Evolutionary conservation across 768 basidiomycete species (phyloP).

Genomic region (Hypsizygus marmoreus): DNA sequence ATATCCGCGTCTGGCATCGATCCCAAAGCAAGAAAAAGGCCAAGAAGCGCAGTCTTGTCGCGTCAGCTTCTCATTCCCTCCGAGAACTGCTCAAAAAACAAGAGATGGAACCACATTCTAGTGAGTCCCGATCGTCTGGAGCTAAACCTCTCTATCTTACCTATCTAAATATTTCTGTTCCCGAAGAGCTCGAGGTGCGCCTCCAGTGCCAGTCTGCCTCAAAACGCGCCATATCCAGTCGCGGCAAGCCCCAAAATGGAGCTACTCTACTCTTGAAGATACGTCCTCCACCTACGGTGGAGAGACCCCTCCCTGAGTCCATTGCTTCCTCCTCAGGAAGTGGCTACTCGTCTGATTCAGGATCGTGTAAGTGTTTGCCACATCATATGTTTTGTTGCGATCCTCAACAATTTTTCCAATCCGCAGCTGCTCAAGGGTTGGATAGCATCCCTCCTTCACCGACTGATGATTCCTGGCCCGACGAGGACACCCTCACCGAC

Average conservation of each 20-base stretch:
- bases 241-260: slow-evolving; percentile 45
- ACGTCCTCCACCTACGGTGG: slow-evolving; percentile 17
- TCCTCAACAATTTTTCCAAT: too few relatives aligned
- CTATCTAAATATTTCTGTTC: background rate
- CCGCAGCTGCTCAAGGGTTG: slow-evolving; percentile 15
- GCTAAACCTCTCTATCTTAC: background rate
- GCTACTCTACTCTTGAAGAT: slow-evolving; percentile 31
- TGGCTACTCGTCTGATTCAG: slow-evolving; percentile 7
- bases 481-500: background rate
- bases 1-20: slow-evolving; percentile 58
- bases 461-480: slow-evolving; percentile 11
- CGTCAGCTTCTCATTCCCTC: slow-evolving; percentile 49
- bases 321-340: slow-evolving; percentile 2
- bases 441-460: slow-evolving; percentile 19
- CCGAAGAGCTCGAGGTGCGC: slow-evolving; percentile 45
- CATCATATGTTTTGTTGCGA: too few relatives aligned
- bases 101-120: slow-evolving; percentile 34
- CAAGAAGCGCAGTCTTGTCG: slow-evolving; percentile 58
- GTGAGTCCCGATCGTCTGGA: slow-evolving; percentile 32
- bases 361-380: slow-evolving; percentile 17
- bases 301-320: slow-evolving; percentile 1
- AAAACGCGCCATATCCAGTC: slow-evolving; percentile 30
- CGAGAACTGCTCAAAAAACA: slow-evolving; percentile 55
- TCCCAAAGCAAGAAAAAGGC: slow-evolving; percentile 65
- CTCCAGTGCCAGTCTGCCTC: slow-evolving; percentile 41